Base-by-base conservation (phyloP, 306 rosid genomes). In the Quercus variabilis region DNA sequence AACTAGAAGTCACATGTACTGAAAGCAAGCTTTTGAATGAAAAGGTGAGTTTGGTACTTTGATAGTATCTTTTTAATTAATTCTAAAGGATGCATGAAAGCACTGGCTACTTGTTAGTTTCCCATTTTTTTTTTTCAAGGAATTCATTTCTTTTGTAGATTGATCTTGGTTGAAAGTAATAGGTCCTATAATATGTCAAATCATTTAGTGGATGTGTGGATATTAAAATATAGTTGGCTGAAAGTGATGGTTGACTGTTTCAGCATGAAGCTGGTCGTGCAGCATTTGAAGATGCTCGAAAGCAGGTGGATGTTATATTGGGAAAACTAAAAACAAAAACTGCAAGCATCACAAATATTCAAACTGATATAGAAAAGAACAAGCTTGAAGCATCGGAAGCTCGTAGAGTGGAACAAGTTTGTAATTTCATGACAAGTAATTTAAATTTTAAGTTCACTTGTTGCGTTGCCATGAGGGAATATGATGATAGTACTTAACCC, bases 221-320 rank as follows among this genome's bases (percentile, higher is more conserved):
- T 35, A 73, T 69, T 79, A 70, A 72, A 28, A 74, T 71, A 31
- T 75, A 4, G 72, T 70, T 43, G 54, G 55, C 71, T 81, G 76
- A 84, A 58, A 62, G 18, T 64, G 51, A 55, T 71, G 59, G 64
- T 82, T 28, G 23, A 77, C 52, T 63, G 20, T 84, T 77, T 76
- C 90, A 95, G 99, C 98, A 95, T 84, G 91, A 95, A 88, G 91
- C 91, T 84, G 92, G 87, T 80, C 68, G 75, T 84, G 89, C 85
- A 84, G 87, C 95, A 79, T 89, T 91, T 65, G 82, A 80, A 82
- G 94, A 90, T 79, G 94, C 99, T 82, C 86, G 69, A 75, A 91
- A 82, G 82, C 90, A 92, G 84, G 85, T 91, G 94, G 83, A 83
- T 74, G 73, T 68, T 76, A 87, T 95, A 83, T 55, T 85, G 81